Base-by-base conservation (phyloP, 352 stramenopile genomes). In the Phytophthora citrophthora region DNA sequence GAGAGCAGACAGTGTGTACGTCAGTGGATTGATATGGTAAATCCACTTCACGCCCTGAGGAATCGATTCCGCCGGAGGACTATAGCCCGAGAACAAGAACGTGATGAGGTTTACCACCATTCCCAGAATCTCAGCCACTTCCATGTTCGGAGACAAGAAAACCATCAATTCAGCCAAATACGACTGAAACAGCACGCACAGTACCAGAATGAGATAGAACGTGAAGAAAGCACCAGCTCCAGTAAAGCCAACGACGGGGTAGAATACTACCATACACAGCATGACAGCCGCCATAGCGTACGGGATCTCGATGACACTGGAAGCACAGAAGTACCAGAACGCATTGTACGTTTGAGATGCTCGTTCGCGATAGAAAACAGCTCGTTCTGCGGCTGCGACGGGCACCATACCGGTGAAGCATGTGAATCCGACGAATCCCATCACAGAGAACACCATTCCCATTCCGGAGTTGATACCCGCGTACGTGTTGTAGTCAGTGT, bases 1-100 rank as follows among this genome's bases (percentile, higher is more conserved):
- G 8, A 89, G 43, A 2, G 77, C 57, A 7, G 73, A 53, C 9
- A 84, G 48, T 2, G 47, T 68, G 61, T 83, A 87, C 2, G 50
- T 60, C n/a, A 73, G 49, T 11, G 70, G 66, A 11, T 61, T 77
- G 55, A 76, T 68, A 38, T 65, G 29, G 39, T 72, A 72, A 0
- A 72, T 10, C 64, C 64, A 72, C 18, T 63, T 68, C 18, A 64
- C 36, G 5, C 51, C 26, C 26, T 12, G n/a, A 32, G 73, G 51
- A 46, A 77, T 9, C 34, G 68, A 52, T 12, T 59, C 53, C 5
- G 72, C 67, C 2, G 79, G 74, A 13, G 74, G 77, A 53, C 76
- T 70, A 31, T 64, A 81, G 9, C 72, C 69, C 9, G 71, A 51
- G 9, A 81, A 71, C 11, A 78, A 39, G 15, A 74, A 73, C 34